Evolutionary conservation across 106 monocot species (phyloP).

Genomic region (Chionographis japonica): DNA sequence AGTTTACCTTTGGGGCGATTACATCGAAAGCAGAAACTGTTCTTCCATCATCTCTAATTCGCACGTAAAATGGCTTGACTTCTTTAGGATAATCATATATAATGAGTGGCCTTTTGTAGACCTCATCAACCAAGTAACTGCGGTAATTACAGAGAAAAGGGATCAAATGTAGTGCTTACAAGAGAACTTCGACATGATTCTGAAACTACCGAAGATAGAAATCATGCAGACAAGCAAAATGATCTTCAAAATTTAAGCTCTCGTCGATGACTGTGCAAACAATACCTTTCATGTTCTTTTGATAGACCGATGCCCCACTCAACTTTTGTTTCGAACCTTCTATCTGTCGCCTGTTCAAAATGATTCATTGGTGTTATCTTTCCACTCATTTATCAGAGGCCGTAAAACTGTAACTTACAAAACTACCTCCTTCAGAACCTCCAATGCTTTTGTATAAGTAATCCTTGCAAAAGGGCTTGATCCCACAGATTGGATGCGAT

Average conservation of each 20-base stretch:
- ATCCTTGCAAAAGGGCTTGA: conserved; percentile 45
- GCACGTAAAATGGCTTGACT: conserved; percentile 62
- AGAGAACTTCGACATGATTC: too few species aligned
- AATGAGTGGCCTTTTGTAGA: conserved; percentile 55
- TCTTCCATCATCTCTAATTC: conserved; percentile 45
- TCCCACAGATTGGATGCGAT: conserved; percentile 32
- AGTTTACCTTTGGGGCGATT: conserved; percentile 60
- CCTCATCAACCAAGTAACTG: conserved; percentile 60
- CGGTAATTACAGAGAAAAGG: neutral
- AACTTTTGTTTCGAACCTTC: conserved; percentile 30
- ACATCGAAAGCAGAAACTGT: conserved; percentile 75
- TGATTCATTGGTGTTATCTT: neutral
- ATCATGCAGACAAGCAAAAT: neutral
- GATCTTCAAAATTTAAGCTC: too few species aligned
- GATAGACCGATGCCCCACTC: conserved; percentile 59
- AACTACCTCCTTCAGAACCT: conserved; percentile 58
- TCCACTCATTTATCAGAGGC: too few species aligned
- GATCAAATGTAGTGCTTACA: too few species aligned
- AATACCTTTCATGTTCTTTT: conserved; percentile 69
- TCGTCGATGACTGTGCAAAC: too few species aligned
- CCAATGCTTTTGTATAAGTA: conserved; percentile 64
- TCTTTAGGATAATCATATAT: conserved; percentile 69
- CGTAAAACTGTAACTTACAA: neutral
- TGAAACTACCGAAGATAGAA: neutral
- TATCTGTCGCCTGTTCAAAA: conserved; percentile 16